These are phyloP conservation scores for Dictyostelium intermedium DNA, from an alignment of 78 protist species.

Conservation along the genomic window DNA sequence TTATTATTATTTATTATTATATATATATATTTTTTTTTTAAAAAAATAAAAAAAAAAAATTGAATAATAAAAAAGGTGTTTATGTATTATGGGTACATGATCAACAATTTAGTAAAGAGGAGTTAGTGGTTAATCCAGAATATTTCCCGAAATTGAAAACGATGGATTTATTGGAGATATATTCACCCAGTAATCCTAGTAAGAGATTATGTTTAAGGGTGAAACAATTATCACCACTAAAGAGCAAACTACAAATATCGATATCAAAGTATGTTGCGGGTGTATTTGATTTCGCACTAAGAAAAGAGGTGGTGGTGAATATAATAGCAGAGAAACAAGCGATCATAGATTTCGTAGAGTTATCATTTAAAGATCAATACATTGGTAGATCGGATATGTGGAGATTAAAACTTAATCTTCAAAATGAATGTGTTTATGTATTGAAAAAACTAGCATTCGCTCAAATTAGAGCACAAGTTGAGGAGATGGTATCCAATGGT, in stretches of 20 bases:
- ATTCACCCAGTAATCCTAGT: constrained; percentile 25
- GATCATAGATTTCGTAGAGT: constrained; percentile 59
- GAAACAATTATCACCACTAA: constrained; percentile 55
- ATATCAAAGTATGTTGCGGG: constrained; percentile 51
- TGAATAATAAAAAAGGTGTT: constrained; percentile 19
- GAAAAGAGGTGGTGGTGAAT: constrained; percentile 66
- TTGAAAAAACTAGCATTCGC: constrained; percentile 72
- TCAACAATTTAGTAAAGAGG: constrained; percentile 76
- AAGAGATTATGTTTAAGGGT: constrained; percentile 58
- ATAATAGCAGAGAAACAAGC: constrained; percentile 67
- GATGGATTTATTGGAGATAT: constrained; percentile 39
- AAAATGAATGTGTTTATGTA: constrained; percentile 63
- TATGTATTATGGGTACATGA: constrained; percentile 70
- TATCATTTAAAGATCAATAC: constrained; percentile 83
- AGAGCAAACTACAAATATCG: constrained; percentile 38
- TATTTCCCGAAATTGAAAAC: constrained; percentile 53
- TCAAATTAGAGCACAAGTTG: constrained; percentile 76
- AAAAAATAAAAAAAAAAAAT: background rate
- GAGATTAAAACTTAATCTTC: constrained; percentile 71
- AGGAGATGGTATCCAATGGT: constrained; percentile 72
- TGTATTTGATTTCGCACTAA: constrained; percentile 46
- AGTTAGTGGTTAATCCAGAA: constrained; percentile 59
- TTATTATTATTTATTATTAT: too few species aligned
- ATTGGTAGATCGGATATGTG: constrained; percentile 86
- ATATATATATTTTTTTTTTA: too few species aligned